A percentile compares a stretch with the other conserved stretches of the same genome.
phyloP scores from a whole-genome alignment of 495 filamentous ascomycete species.

The Neurospora terricola region DNA sequence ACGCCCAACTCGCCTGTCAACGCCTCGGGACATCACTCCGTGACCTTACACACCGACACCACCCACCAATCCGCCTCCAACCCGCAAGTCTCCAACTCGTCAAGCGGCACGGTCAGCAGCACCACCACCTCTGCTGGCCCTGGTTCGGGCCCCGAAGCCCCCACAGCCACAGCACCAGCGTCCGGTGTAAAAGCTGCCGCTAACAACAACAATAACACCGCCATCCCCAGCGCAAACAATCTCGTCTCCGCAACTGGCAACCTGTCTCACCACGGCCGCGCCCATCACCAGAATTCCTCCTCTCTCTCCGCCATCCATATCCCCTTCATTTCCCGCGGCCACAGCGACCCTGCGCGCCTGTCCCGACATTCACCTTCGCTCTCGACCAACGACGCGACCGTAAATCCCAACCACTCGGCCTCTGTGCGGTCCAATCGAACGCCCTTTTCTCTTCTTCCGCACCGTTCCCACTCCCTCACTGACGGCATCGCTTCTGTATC shows the following conservation, averaged over 20 bases:
- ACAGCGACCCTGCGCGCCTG: background rate
- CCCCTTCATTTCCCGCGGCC: conserved; percentile 2
- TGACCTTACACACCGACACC: conserved; percentile 11
- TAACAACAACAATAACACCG: conserved; percentile 3
- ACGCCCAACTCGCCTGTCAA: conserved; percentile 6
- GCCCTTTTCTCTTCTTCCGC: conserved; percentile 16
- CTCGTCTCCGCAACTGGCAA: background rate
- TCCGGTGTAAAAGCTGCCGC: background rate
- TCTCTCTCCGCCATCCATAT: background rate
- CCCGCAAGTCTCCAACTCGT: conserved; percentile 12
- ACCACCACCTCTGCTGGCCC: conserved; percentile 6
- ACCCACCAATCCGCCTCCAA: background rate
- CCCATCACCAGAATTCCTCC: background rate
- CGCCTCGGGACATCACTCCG: conserved; percentile 15
- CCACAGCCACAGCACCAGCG: conserved; percentile 3
- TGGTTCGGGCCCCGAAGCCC: conserved; percentile 1
- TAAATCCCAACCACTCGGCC: conserved; percentile 15
- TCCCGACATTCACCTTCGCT: conserved; percentile 4
- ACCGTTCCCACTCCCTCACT: conserved; percentile 15
- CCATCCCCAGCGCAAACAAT: background rate
- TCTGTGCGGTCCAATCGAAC: conserved; percentile 13
- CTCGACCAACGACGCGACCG: conserved; percentile 12
- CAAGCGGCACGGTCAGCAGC: conserved; percentile 23
- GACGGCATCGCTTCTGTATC: background rate
- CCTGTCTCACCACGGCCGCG: background rate